Conservation (phyloP, 805 yeast species). For the Myxozyma kluyveri region DNA sequence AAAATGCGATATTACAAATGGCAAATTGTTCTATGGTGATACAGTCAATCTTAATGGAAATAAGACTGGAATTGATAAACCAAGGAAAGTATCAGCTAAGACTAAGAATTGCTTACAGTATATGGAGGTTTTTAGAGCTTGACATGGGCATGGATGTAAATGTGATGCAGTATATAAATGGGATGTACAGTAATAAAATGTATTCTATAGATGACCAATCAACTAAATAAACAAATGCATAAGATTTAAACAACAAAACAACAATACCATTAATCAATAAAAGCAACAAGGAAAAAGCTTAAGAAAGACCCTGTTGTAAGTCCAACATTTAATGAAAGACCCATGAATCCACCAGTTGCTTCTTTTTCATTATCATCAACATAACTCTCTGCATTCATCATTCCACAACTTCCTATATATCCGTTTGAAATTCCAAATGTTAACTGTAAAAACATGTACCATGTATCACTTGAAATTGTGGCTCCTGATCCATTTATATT, state of each 20-base stretch:
- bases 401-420: slow-evolving; percentile 72
- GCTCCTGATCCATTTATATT: slow-evolving; percentile 51
- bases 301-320: slow-evolving; percentile 73
- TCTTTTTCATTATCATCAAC: slow-evolving; percentile 68
- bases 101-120: slow-evolving; percentile 16
- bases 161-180: not conserved
- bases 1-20: slow-evolving; percentile 15
- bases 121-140: slow-evolving; percentile 21
- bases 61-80: not conserved
- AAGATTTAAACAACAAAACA: not conserved
- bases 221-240: not conserved
- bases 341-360: slow-evolving; percentile 93
- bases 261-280: slow-evolving; percentile 6
- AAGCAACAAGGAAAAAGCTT: slow-evolving; percentile 49
- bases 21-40: slow-evolving; percentile 19
- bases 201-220: not conserved
- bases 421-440: slow-evolving; percentile 87
- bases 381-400: slow-evolving; percentile 67
- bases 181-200: not conserved
- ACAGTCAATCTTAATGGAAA: slow-evolving; percentile 5
- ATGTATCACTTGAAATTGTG: slow-evolving; percentile 50
- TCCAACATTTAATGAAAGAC: slow-evolving; percentile 74
- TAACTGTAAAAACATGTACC: slow-evolving; percentile 70
- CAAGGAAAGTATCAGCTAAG: slow-evolving; percentile 6
- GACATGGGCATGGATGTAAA: not conserved